These are phyloP conservation scores for Mariannaea sp. DNA, from an alignment of 2,329 filamentous ascomycete species.

Conservation along the genomic window DNA sequence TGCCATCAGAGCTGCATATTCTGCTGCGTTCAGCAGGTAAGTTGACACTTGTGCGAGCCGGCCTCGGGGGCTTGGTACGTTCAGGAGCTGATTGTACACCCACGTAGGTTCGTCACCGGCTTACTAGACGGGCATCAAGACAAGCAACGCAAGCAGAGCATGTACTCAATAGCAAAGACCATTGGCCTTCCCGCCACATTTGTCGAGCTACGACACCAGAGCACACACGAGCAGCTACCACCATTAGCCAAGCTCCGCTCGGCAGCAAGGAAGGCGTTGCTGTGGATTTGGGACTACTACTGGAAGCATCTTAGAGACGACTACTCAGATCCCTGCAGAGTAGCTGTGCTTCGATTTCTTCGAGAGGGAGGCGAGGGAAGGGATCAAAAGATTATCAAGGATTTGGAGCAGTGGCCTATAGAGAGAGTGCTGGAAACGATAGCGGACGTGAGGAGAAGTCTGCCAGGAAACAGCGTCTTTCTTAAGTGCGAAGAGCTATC, in stretches of 20 bases:
- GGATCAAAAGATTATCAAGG: slow-evolving; percentile 33
- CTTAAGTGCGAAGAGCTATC: slow-evolving; percentile 52
- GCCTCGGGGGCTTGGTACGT: too few relatives aligned
- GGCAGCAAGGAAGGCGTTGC: slow-evolving; percentile 71
- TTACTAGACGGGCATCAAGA: slow-evolving; percentile 75
- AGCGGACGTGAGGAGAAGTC: slow-evolving; percentile 45
- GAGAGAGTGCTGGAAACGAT: slow-evolving; percentile 45
- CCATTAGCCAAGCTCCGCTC: slow-evolving; percentile 73
- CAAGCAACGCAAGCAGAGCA: slow-evolving; percentile 69
- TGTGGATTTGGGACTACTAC: slow-evolving; percentile 90
- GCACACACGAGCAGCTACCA: slow-evolving; percentile 86
- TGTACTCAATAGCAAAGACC: slow-evolving; percentile 72
- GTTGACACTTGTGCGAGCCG: slow-evolving; percentile 34
- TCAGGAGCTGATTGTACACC: background rate
- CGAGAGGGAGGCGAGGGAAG: slow-evolving; percentile 40
- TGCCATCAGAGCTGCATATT: slow-evolving; percentile 71
- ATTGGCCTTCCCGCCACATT: slow-evolving; percentile 76
- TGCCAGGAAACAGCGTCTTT: slow-evolving; percentile 51
- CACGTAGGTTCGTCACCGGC: slow-evolving; percentile 74
- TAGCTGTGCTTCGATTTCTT: slow-evolving; percentile 47
- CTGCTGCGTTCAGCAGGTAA: slow-evolving; percentile 74
- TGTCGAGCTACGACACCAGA: slow-evolving; percentile 87
- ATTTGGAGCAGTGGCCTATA: slow-evolving; percentile 45
- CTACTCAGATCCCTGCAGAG: slow-evolving; percentile 38
- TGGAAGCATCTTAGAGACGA: slow-evolving; percentile 63